Evolutionary conservation across 306 rosid genomes (phyloP), one percentile per base, ranked within the genome.

Genomic region (Acacia confusa): DNA sequence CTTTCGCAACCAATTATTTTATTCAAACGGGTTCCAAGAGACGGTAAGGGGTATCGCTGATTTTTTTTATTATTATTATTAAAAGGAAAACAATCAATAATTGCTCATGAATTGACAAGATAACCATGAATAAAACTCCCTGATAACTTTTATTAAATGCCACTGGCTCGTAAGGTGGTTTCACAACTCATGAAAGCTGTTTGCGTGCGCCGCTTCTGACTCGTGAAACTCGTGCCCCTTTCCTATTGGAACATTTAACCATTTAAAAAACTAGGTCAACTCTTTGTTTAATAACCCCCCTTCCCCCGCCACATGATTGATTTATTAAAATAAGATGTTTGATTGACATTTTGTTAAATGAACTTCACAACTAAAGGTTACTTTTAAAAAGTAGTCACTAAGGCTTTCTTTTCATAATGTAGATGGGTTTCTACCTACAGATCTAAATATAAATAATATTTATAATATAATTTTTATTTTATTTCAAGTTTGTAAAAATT

Each of bases 221-320:
- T 40, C 4, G 19, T 68, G 20, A 16, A 50, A 40, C 28, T 10
- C 27, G 45, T 19, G 30, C 50, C 22, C 71, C 3, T n/a, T n/a
- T 38, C 0, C 73, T n/a, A 10, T 69, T 28, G 79, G 81, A 52
- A 8, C 60, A 50, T 64, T 82, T 82, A 1, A 6, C 28, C 25
- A 34, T 34, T 30, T 25, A 2, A 6, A 6, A 15, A 30, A 34
- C 52, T 22, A 28, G 72, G 66, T 60, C 57, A 63, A 75, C 63
- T 38, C 80, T 3, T 47, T 43, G 47, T 67, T 20, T 30, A 78
- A 50, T 40, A 68, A 60, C 71, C 70, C 75, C 77, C 58, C n/a
- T n/a, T n/a, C n/a, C n/a, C n/a, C n/a, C n/a, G n/a, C n/a, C 20
- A 25, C 9, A 38, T 52, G 60, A 82, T 43, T 48, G 55, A 48